These are phyloP conservation scores for Alnus glutinosa DNA, from an alignment of 306 rosid genomes.

Conservation along the genomic window DNA sequence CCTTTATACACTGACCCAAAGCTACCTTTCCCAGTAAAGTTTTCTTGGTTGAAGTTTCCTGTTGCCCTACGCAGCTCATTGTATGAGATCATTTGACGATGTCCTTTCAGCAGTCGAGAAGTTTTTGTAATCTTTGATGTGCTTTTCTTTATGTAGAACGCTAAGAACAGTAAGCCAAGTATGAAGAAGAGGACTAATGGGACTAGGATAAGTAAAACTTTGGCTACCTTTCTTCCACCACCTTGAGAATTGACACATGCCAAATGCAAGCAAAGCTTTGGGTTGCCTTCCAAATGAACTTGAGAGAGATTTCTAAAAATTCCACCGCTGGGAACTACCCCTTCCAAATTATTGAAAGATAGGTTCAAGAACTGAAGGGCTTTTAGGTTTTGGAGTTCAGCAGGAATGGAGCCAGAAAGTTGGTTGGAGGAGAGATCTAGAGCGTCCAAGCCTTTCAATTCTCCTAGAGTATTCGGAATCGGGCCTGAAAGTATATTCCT, in stretches of 20 bases:
- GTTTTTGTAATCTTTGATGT: conserved; percentile 24
- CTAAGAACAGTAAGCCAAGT: conserved; percentile 24
- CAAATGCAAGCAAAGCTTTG: conserved; percentile 45
- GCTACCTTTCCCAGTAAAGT: conserved; percentile 58
- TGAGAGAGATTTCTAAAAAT: conserved; percentile 42
- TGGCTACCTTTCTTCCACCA: conserved; percentile 26
- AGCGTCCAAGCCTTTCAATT: conserved; percentile 53
- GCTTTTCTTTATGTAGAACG: conserved; percentile 30
- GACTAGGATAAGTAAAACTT: conserved; percentile 20
- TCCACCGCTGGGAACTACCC: conserved; percentile 55
- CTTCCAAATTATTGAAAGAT: conserved; percentile 67
- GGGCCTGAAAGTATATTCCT: conserved; percentile 61
- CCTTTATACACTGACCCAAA: conserved; percentile 74
- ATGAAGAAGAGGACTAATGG: conserved; percentile 35
- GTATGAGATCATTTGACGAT: conserved; percentile 51
- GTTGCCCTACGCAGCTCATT: conserved; percentile 65
- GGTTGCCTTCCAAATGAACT: conserved; percentile 65
- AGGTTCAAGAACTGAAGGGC: conserved; percentile 53
- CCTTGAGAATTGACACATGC: conserved; percentile 29
- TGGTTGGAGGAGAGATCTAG: conserved; percentile 75
- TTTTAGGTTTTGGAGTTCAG: conserved; percentile 41
- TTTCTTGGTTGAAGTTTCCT: conserved; percentile 44
- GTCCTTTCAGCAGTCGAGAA: conserved; percentile 27
- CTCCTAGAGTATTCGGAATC: conserved; percentile 52
- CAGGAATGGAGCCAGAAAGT: conserved; percentile 69